Evolutionary conservation across 805 yeast species (phyloP).

Genomic region (Metschnikowia shivogae): DNA sequence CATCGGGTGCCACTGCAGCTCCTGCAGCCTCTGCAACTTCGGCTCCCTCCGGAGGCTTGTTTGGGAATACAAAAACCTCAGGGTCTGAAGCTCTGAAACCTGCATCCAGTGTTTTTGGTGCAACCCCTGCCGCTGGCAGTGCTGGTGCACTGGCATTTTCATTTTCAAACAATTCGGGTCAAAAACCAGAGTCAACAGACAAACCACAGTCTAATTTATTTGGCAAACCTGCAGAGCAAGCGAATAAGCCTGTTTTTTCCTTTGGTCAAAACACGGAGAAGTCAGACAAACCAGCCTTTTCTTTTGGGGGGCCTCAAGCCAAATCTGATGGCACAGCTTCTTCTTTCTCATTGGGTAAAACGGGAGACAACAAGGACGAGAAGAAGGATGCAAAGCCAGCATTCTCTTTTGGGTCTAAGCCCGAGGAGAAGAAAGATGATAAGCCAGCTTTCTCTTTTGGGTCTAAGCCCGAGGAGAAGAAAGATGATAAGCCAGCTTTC

Average conservation of each 20-base stretch:
- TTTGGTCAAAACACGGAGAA: constrained; percentile 7
- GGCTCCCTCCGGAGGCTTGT: constrained; percentile 1
- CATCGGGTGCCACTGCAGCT: neutral
- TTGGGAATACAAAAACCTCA: neutral
- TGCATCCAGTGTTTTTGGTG: constrained; percentile 3
- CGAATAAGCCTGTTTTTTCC: constrained; percentile 3
- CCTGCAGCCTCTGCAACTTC: neutral
- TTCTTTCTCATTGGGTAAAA: constrained; percentile 24
- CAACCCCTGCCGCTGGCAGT: neutral
- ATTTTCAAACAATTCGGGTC: too few species aligned
- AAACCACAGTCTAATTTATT: neutral
- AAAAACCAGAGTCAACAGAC: neutral
- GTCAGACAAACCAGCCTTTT: constrained; percentile 6
- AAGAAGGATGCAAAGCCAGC: constrained; percentile 18
- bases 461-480: constrained; percentile 15
- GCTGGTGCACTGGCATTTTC: neutral
- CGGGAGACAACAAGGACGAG: constrained; percentile 2
- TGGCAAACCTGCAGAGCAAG: constrained; percentile 5
- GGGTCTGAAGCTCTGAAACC: neutral
- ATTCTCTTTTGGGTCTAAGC: constrained; percentile 14
- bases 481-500: constrained; percentile 10
- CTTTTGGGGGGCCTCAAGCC: constrained; percentile 12
- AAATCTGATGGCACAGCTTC: constrained; percentile 9
- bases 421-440: constrained; percentile 14
- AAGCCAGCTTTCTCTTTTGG: constrained; percentile 21